Evolutionary conservation across 2,329 filamentous ascomycete species (phyloP).

Genomic region (Allantophomopsis cytisporea): DNA sequence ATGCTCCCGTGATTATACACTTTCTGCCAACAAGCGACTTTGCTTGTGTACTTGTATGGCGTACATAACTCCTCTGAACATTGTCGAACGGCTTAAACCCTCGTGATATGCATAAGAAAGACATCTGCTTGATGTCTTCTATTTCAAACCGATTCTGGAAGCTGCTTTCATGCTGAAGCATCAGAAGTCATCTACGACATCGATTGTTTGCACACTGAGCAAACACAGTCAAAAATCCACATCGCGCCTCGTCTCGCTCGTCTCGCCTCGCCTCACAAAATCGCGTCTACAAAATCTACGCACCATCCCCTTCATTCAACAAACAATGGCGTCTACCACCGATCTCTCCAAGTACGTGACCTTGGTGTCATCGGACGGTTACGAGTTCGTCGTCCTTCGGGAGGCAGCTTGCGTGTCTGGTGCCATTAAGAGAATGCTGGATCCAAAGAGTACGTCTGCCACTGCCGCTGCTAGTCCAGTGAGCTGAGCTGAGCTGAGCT

Average conservation of each 20-base stretch:
- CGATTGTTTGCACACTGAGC: background rate
- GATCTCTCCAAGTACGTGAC: slow-evolving; percentile 55
- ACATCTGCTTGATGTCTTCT: background rate
- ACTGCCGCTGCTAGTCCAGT: background rate
- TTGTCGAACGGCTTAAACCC: background rate
- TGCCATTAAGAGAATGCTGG: slow-evolving; percentile 62
- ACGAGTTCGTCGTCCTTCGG: slow-evolving; percentile 62
- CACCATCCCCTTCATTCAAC: background rate
- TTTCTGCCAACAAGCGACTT: slow-evolving; percentile 11
- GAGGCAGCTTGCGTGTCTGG: slow-evolving; percentile 58
- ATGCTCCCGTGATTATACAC: slow-evolving; percentile 53
- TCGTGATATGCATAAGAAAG: background rate
- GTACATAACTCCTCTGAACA: too few relatives aligned
- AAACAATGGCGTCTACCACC: background rate
- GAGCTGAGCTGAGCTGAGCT: too few relatives aligned
- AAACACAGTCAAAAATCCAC: too few relatives aligned
- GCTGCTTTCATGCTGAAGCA: too few relatives aligned
- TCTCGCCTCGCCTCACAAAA: background rate
- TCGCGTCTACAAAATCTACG: background rate
- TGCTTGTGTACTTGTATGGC: background rate
- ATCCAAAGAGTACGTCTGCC: slow-evolving; percentile 42
- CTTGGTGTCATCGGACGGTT: slow-evolving; percentile 62
- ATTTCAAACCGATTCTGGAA: too few relatives aligned
- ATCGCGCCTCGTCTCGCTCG: background rate
- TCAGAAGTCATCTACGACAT: too few relatives aligned